A percentile compares a stretch with the other conserved stretches of the same genome.
Evolutionary conservation across 495 filamentous ascomycete species (phyloP).

Genomic region (Neurospora africana): DNA sequence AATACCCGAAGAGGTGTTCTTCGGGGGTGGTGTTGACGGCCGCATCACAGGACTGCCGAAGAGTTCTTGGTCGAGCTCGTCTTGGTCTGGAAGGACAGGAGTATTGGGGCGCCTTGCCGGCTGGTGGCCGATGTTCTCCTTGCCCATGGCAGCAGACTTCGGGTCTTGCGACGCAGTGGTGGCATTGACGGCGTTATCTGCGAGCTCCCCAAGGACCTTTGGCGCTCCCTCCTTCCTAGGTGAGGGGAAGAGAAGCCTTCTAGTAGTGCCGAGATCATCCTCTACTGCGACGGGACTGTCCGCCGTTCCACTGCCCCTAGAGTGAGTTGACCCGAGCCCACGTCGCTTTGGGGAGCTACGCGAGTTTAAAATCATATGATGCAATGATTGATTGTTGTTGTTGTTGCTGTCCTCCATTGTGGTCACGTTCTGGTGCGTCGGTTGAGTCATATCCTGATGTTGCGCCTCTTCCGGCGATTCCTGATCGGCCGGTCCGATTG

Average conservation of each 20-base stretch:
- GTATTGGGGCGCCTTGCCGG: constrained; percentile 12
- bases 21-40: constrained; percentile 54
- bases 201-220: constrained; percentile 48
- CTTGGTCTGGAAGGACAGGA: constrained; percentile 19
- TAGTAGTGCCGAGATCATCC: constrained; percentile 50
- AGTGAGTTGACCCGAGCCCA: constrained; percentile 31
- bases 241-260: constrained; percentile 73
- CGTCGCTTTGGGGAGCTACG: constrained; percentile 24
- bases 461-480: constrained; percentile 20
- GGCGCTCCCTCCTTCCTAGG: constrained; percentile 48
- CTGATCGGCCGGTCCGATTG: constrained; percentile 26
- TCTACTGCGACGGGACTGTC: constrained; percentile 53
- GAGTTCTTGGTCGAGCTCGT: constrained; percentile 45
- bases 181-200: constrained; percentile 45
- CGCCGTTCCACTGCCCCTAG: constrained; percentile 46
- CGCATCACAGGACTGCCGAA: constrained; percentile 43
- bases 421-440: constrained; percentile 20
- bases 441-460: constrained; percentile 18
- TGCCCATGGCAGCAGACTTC: constrained; percentile 29
- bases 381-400: constrained; percentile 13
- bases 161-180: constrained; percentile 19
- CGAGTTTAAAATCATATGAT: constrained; percentile 20
- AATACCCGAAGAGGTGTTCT: constrained; percentile 31
- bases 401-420: constrained; percentile 20
- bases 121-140: constrained; percentile 24